Conservation (phyloP, 2,329 filamentous ascomycete species). For the Xenoacremonium recifei region DNA sequence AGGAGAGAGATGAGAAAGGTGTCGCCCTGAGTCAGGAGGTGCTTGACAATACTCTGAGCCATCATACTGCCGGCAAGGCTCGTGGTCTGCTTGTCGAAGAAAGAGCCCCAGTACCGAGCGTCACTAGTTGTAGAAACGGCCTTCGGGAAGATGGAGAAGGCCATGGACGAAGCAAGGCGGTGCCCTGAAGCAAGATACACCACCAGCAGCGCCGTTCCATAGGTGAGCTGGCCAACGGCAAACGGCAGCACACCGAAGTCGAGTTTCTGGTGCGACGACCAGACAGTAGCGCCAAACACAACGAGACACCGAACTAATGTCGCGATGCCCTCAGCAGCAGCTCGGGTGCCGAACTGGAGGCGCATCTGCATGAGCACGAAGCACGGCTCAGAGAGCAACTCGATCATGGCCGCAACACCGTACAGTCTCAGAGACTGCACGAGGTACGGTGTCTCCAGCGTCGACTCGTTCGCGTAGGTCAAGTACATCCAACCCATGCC, state of each 20-base stretch:
- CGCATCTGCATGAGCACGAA: slow-evolving; percentile 86
- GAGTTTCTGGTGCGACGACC: slow-evolving; percentile 47
- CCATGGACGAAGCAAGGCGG: slow-evolving; percentile 50
- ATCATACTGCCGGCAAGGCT: slow-evolving; percentile 78
- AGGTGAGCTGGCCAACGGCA: slow-evolving; percentile 79
- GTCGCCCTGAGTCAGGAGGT: slow-evolving; percentile 91
- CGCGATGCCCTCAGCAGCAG: slow-evolving; percentile 77
- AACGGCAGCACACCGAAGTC: slow-evolving; percentile 81
- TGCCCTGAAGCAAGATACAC: slow-evolving; percentile 69
- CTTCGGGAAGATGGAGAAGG: slow-evolving; percentile 67
- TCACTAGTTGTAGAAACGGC: slow-evolving; percentile 28
- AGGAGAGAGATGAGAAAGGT: slow-evolving; percentile 81
- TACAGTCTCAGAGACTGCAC: slow-evolving; percentile 51
- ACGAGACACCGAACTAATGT: slow-evolving; percentile 74
- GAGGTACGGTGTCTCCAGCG: slow-evolving; percentile 64
- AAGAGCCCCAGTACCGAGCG: slow-evolving; percentile 49
- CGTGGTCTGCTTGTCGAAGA: slow-evolving; percentile 70
- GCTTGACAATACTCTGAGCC: slow-evolving; percentile 85
- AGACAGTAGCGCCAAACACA: slow-evolving; percentile 70
- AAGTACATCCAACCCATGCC: slow-evolving; percentile 69
- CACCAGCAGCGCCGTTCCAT: slow-evolving; percentile 64
- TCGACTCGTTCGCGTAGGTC: slow-evolving; percentile 44
- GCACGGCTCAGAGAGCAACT: slow-evolving; percentile 82
- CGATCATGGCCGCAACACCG: slow-evolving; percentile 59
- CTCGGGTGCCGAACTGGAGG: slow-evolving; percentile 76